Base-by-base conservation (phyloP, 2,329 filamentous ascomycete genomes). In the Arthrinium puccinioides region DNA sequence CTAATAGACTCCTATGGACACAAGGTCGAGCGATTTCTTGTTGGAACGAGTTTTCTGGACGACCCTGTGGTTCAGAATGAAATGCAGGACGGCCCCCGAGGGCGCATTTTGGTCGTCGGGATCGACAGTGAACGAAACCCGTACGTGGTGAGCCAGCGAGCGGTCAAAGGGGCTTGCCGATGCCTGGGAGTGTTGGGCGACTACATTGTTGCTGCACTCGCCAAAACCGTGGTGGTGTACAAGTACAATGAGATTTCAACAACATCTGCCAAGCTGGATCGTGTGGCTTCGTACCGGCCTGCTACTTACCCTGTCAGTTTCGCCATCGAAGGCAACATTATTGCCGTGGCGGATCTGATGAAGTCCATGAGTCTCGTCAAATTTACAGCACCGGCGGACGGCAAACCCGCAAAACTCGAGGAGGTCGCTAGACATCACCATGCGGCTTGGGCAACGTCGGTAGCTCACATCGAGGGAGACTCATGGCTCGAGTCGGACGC, bases 341-440 rank as follows among this genome's bases (percentile, higher is more conserved):
- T 98, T 44, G 87, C 85, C 0, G 80, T 97, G 9, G 85, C 83
- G 1, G 92, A 98, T 54, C 66, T 98, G 31, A 96, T 95, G 85
- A 96, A 97, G 63, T 94, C 87, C 2, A 69, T 94, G 18, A 81
- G 84, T 2, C 65, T 97, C 6, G 68, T 96, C 8, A 72, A 92
- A 53, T 92, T 83, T 53, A 66, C 70, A 0, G 70, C 72, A 3
- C 72, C 77, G 3, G 58, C 69, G 16, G 62, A 74, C 4, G 76
- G 73, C 1, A 60, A 74, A n/a, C 62, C 71, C 9, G 75, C 82
- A 37, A 74, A 69, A 36, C 69, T 97, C 7, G 68, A 70, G 1
- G 87, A 95, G 64, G 69, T 84, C 4, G 84, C 84, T 4, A 75
- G 89, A 15, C 87, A 96, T 55, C 87, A 82, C 49, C 79, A 90